Conservation (phyloP, 2,329 filamentous ascomycete genomes). For the Trichoderma cornu-damae region DNA sequence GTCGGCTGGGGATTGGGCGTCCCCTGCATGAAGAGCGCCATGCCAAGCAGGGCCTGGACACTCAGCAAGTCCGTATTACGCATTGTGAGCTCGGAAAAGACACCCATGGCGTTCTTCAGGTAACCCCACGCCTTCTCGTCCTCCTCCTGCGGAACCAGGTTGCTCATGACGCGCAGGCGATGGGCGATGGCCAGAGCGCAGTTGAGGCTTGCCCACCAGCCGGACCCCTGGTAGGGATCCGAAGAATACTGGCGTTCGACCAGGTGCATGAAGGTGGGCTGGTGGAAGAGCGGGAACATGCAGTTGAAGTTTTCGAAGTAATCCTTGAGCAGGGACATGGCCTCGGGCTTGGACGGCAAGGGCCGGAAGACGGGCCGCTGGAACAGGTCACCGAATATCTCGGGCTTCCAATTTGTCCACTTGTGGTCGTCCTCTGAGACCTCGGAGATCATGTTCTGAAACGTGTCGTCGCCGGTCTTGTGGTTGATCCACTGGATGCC, state of each 20-base stretch:
- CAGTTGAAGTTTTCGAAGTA: conserved; percentile 99
- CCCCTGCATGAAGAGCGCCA: conserved; percentile 91
- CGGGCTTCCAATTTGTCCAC: conserved; percentile 97
- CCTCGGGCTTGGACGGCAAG: conserved; percentile 80
- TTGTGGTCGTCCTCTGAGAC: conserved; percentile 92
- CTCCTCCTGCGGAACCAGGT: conserved; percentile 82
- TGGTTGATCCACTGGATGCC: conserved; percentile 98
- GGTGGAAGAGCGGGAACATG: conserved; percentile 96
- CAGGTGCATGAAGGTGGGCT: conserved; percentile 96
- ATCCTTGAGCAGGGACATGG: conserved; percentile 80
- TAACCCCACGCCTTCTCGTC: conserved; percentile 94
- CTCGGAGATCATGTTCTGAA: conserved; percentile 89
- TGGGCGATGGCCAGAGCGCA: conserved; percentile 90
- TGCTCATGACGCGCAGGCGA: conserved; percentile 89
- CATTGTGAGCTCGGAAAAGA: conserved; percentile 89
- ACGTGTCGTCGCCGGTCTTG: conserved; percentile 92
- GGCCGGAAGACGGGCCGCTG: conserved; percentile 76
- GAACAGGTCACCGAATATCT: conserved; percentile 92
- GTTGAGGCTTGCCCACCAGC: conserved; percentile 98
- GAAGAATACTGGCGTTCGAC: conserved; percentile 90
- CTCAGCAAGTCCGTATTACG: conserved; percentile 92
- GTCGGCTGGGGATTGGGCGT: conserved; percentile 95
- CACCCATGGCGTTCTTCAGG: conserved; percentile 92
- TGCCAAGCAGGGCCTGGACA: conserved; percentile 87
- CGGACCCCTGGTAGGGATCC: conserved; percentile 89